Evolutionary conservation across 371 early-diverging fungal species (phyloP).

Genomic region (Mortierella sp.): DNA sequence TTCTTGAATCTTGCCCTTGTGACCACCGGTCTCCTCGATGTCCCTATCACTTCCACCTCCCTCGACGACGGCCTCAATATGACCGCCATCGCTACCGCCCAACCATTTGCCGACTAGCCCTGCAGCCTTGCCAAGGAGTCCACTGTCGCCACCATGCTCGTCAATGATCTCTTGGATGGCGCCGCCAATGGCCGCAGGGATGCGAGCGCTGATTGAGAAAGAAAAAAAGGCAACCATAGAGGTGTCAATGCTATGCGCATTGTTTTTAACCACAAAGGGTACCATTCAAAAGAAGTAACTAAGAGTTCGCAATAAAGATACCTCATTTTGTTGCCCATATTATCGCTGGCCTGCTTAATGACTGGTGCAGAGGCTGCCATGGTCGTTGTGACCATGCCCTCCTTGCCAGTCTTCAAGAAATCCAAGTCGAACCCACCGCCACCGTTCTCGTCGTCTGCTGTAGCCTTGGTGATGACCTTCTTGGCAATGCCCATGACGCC

Average conservation of each 20-base stretch:
- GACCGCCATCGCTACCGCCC: slow-evolving; percentile 16
- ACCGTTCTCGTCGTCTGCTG: slow-evolving; percentile 20
- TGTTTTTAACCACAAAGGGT: too few species aligned
- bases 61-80: slow-evolving; percentile 14
- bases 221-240: background rate
- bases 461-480: slow-evolving; percentile 22
- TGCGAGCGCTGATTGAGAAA: slow-evolving; percentile 15
- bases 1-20: slow-evolving; percentile 18
- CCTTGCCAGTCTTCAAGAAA: slow-evolving; percentile 40
- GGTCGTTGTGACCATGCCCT: slow-evolving; percentile 39
- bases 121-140: slow-evolving; percentile 30
- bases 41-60: slow-evolving; percentile 17
- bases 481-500: slow-evolving; percentile 48
- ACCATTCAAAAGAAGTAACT: too few species aligned
- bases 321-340: slow-evolving; percentile 36
- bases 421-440: slow-evolving; percentile 35
- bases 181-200: slow-evolving; percentile 29
- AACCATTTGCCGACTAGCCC: slow-evolving; percentile 25
- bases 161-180: slow-evolving; percentile 42
- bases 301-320: slow-evolving; percentile 3
- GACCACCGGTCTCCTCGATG: slow-evolving; percentile 16
- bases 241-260: background rate
- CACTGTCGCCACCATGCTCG: slow-evolving; percentile 24
- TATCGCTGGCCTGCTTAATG: slow-evolving; percentile 42
- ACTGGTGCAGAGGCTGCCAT: slow-evolving; percentile 41